These are phyloP conservation scores for Vicia villosa DNA, from an alignment of 306 rosid genomes.

Conservation along the genomic window DNA sequence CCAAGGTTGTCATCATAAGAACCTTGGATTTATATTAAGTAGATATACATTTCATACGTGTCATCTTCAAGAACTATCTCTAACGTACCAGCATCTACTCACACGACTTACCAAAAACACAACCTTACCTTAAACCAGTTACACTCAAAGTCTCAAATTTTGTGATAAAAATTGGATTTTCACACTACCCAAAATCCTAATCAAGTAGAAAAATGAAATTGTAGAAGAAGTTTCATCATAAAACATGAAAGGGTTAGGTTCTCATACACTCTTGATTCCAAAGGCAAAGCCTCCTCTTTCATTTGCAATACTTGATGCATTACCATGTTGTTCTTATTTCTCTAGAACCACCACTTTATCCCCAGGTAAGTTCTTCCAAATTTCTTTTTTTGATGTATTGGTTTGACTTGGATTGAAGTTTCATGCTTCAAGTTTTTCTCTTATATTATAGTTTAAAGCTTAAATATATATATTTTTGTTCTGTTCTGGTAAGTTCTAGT, in stretches of 20 bases:
- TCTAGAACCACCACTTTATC: constrained; percentile 34
- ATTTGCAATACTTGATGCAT: constrained; percentile 53
- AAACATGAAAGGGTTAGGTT: constrained; percentile 69
- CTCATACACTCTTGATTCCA: constrained; percentile 57
- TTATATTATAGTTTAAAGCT: constrained; percentile 13
- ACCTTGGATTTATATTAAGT: too few species aligned
- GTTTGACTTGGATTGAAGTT: constrained; percentile 28
- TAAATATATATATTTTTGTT: not conserved
- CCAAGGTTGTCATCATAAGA: too few species aligned
- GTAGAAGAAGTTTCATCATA: constrained; percentile 33
- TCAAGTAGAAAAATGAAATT: constrained; percentile 47
- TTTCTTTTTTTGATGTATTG: not conserved
- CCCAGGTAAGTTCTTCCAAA: constrained; percentile 55
- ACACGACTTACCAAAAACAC: constrained; percentile 1
- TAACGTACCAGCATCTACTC: not conserved
- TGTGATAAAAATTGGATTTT: not conserved
- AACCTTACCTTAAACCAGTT: constrained; percentile 9
- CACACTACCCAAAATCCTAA: constrained; percentile 25
- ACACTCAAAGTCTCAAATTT: constrained; percentile 21
- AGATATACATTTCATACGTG: constrained; percentile 51
- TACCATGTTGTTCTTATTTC: constrained; percentile 51
- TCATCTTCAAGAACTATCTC: constrained; percentile 37
- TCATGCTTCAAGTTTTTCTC: not conserved
- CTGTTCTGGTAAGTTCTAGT: not conserved
- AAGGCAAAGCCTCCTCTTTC: constrained; percentile 70